Conservation (phyloP, 1,284 basidiomycete genomes). For the Heliocybe sulcata region DNA sequence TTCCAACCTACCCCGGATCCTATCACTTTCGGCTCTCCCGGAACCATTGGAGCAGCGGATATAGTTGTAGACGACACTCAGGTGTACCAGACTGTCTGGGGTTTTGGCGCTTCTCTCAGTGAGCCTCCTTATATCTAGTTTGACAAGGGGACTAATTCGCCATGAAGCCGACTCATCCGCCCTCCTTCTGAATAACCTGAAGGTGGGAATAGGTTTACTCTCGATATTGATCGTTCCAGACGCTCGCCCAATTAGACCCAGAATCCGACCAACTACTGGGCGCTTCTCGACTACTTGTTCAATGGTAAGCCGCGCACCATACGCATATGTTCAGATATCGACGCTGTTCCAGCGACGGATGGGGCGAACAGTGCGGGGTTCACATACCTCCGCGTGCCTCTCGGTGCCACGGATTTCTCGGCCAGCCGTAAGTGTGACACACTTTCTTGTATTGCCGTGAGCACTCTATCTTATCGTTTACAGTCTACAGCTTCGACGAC, state of each 20-base stretch:
- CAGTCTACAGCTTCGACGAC: conserved; percentile 44
- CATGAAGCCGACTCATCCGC: conserved; percentile 42
- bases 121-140: not conserved
- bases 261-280: conserved; percentile 36
- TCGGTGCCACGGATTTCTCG: conserved; percentile 47
- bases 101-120: conserved; percentile 44
- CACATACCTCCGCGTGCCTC: conserved; percentile 42
- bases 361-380: conserved; percentile 37
- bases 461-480: not conserved
- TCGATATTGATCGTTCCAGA: not conserved
- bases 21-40: conserved; percentile 31
- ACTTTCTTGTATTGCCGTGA: not conserved
- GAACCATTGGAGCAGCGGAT: conserved; percentile 32
- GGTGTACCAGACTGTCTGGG: conserved; percentile 36
- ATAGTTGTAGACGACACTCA: conserved; percentile 35
- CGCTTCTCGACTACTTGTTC: conserved; percentile 36
- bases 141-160: not conserved
- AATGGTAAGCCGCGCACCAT: conserved; percentile 25
- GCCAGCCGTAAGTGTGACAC: conserved; percentile 16
- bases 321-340: not conserved
- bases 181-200: conserved; percentile 34
- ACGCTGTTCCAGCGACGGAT: conserved; percentile 30
- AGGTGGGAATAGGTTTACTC: conserved; percentile 22
- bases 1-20: conserved; percentile 17
- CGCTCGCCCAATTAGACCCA: conserved; percentile 23